Evolutionary conservation across 768 basidiomycete genomes (phyloP), one percentile per base, ranked within the genome.

Genomic region (Peribolospora baueri): DNA sequence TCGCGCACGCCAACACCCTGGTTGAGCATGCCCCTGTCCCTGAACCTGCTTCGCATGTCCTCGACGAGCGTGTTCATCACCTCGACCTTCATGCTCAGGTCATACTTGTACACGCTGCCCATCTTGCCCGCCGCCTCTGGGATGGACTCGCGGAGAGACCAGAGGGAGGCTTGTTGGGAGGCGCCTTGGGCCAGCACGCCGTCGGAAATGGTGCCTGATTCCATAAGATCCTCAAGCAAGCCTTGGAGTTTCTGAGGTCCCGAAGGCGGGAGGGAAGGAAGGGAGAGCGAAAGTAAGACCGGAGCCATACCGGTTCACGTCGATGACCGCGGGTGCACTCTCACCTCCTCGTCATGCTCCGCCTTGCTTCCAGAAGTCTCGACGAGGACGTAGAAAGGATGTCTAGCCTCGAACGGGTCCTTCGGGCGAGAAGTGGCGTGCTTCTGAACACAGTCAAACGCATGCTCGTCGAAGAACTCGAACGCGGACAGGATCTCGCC

Each of bases 401-500:
- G 73, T 38, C 86, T 78, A 53, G 81, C 79, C 51, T 81, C 75
- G 52, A 75, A 74, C 42, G 91, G 72, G 9, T 80, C 80, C 52
- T 81, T 76, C 25, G 82, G 81, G 59, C 85, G 80, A 0, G 83
- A 81, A 3, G 36, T 56, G 25, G 38, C 7, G 52, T 65, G 65
- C 50, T 61, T 56, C 36, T 64, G 61, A 40, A 80, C 80, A 55
- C 90, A 71, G 52, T 88, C 77, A 65, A 85, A 85, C 1, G 82
- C 76, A 9, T 79, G 79, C 53, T 83, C 75, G 65, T 98, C 91
- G 51, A 90, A 84, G 68, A 82, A 97, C 68, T 98, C 91, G 68
- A 97, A 97, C 0, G 93, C 91, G 6, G 86, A 90, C 39, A 98
- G 76, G 58, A 97, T 90, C 70, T 98, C 91, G 8, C 87, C 87